phyloP scores from a whole-genome alignment of 176 grass and related monocot species.

The Alloteropsis semialata region DNA sequence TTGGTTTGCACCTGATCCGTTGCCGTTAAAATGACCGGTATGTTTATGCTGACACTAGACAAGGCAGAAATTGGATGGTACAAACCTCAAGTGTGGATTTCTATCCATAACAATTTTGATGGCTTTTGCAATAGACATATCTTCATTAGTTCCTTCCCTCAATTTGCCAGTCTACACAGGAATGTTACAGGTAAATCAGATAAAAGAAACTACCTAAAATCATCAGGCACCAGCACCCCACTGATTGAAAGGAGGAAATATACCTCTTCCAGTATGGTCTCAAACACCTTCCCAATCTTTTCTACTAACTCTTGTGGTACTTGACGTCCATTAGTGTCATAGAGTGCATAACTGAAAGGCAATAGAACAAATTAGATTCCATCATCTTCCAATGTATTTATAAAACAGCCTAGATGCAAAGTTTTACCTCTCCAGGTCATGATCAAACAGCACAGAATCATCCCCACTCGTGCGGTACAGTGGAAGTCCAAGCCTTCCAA shows the following conservation, averaged over 20 bases:
- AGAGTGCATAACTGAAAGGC: constrained; percentile 81
- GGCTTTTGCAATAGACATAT: constrained; percentile 91
- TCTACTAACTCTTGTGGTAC: constrained; percentile 85
- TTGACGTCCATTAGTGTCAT: constrained; percentile 74
- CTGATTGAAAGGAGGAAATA: constrained; percentile 18
- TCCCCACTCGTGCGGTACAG: constrained; percentile 94
- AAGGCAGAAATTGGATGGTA: constrained; percentile 13
- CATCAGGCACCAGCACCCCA: not conserved
- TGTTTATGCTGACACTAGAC: not conserved
- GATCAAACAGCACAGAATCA: constrained; percentile 93
- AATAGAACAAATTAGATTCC: constrained; percentile 28
- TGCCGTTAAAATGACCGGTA: constrained; percentile 1
- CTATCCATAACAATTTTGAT: constrained; percentile 77
- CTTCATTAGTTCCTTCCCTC: constrained; percentile 60
- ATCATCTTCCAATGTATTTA: constrained; percentile 2
- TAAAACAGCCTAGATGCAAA: not conserved
- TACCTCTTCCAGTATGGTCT: constrained; percentile 90
- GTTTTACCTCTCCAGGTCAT: constrained; percentile 92
- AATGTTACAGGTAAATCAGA: not conserved
- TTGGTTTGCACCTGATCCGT: too few species aligned
- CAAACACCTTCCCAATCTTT: constrained; percentile 84
- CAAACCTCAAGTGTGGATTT: constrained; percentile 75
- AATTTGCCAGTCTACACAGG: constrained; percentile 67
- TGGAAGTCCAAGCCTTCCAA: constrained; percentile 87
- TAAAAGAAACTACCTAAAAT: not conserved